These are phyloP conservation scores for Annulohypoxylon nitens DNA, from an alignment of 495 filamentous ascomycete genomes.

Conservation along the genomic window DNA sequence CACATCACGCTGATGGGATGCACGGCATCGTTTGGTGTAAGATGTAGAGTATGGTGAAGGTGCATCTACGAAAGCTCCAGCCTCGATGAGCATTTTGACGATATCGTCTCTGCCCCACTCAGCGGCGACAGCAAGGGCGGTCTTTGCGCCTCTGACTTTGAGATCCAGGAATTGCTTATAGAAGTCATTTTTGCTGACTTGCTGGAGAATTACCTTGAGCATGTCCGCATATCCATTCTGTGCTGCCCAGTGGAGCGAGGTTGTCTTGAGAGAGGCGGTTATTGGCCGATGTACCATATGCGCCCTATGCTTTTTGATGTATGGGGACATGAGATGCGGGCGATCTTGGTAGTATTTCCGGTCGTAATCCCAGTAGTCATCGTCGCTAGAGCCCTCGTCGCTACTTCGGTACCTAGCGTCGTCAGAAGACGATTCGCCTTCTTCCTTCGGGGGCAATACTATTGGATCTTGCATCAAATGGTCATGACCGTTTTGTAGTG, in stretches of 20 bases:
- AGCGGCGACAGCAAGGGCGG: not conserved
- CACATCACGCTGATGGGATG: not conserved
- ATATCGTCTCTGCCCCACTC: not conserved
- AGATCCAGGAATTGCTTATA: not conserved
- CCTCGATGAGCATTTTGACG: not conserved
- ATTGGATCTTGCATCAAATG: no score
- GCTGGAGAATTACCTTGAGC: not conserved
- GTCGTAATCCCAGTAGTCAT: no score
- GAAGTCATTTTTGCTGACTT: not conserved
- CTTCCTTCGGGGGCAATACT: no score
- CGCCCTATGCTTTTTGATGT: no score
- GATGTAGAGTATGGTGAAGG: not conserved
- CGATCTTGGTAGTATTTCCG: no score
- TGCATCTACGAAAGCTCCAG: constrained; percentile 4
- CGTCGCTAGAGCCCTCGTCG: no score
- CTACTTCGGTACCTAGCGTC: not conserved
- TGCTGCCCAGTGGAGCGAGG: not conserved
- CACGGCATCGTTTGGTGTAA: not conserved
- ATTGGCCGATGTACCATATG: no score
- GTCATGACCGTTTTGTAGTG: no score
- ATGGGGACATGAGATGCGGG: no score
- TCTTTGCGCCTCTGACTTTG: not conserved
- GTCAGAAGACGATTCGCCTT: not conserved
- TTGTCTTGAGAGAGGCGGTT: not conserved
- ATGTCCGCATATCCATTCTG: not conserved